Evolutionary conservation across 2,329 filamentous ascomycete genomes (phyloP), one percentile per base, ranked within the genome.

Genomic region (Aspergillus brasiliensis): DNA sequence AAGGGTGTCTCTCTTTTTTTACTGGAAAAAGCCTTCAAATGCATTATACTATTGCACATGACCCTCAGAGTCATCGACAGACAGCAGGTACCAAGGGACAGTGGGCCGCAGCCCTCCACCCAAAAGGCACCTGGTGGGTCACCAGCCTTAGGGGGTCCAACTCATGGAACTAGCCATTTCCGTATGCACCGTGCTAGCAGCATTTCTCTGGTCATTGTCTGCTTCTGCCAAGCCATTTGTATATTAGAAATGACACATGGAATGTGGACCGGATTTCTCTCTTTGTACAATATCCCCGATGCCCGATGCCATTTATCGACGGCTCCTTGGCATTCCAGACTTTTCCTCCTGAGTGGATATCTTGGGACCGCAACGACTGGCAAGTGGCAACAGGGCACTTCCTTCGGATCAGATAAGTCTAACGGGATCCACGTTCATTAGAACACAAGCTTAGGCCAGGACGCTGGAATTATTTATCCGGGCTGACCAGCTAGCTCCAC

Each of bases 61-160:
- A 5, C 28, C 4, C 28, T 11, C 11, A 19, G 4, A 8, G 40
- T 13, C 40, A 44, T 6, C 19, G 8, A 21, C 40, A 11, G 31
- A 1, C 10, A 17, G 4, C 17, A 19, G 25, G 8, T 8, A 17
- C 7, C 21, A 21, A 21, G 19, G 13, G 21, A 19, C n/a, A 25
- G 25, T 31, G 52, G 27, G n/a, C 23, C n/a, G 25, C n/a, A 11
- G 19, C n/a, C 23, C 40, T 19, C 13, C 23, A 44, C 31, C 52
- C 10, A 55, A 46, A 55, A 31, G 52, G 27, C 46, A 55, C 17
- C 19, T 8, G 25, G 52, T 46, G 52, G 52, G 37, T n/a, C 37
- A 15, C 34, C 10, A 27, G 17, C 51, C n/a, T 5, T 23, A 10
- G 21, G 8, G 40, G 11, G 19, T 21, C 40, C 19, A 13, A 23